Conservation (phyloP, 176 grass and related monocot genomes). For the Carex scoparia region DNA sequence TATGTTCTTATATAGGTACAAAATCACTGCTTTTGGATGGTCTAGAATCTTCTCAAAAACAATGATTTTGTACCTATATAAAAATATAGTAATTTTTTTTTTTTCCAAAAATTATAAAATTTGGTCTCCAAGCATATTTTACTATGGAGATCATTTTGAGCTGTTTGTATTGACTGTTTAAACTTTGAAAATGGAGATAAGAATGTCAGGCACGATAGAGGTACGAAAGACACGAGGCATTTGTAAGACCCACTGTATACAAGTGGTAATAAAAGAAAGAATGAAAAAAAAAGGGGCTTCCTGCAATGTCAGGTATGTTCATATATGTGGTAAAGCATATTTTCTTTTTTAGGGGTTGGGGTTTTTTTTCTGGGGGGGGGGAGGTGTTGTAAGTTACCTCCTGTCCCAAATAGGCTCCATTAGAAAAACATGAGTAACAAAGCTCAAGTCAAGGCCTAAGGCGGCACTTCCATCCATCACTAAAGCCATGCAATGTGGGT, state of each 20-base stretch:
- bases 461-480: conserved; percentile 97
- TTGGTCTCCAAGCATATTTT: too few relatives aligned
- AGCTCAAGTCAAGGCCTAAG: conserved; percentile 94
- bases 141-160: too few relatives aligned
- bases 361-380: neutral
- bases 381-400: conserved; percentile 36
- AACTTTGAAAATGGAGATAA: too few relatives aligned
- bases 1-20: too few relatives aligned
- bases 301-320: conserved; percentile 1
- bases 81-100: too few relatives aligned
- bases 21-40: too few relatives aligned
- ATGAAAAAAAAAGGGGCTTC: neutral
- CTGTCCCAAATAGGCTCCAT: conserved; percentile 99
- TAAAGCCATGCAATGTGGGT: conserved; percentile 83
- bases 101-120: too few relatives aligned
- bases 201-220: too few relatives aligned
- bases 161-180: too few relatives aligned
- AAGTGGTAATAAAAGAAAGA: neutral
- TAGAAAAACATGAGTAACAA: conserved; percentile 82
- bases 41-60: too few relatives aligned
- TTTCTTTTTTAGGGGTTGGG: neutral
- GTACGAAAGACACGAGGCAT: too few relatives aligned
- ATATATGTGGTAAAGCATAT: neutral
- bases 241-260: neutral
- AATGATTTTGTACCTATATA: too few relatives aligned